Base-by-base conservation (phyloP, 148 eudicot species). In the Diospyros kaki region DNA sequence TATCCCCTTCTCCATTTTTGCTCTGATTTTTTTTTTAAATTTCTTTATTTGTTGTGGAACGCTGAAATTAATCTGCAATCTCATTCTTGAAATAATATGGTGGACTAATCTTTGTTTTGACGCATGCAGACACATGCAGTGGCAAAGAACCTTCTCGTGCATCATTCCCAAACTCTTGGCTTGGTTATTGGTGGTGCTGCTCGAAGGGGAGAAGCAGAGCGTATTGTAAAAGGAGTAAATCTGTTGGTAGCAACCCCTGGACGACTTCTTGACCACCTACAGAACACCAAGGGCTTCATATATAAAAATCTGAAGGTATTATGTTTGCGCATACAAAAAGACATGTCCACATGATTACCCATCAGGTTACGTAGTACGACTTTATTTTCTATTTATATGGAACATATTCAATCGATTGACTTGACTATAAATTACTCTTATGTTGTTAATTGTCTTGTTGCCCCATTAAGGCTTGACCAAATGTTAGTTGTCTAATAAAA, bases 181-280 rank as follows among this genome's bases (percentile, higher is more conserved):
- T 75, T 92, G 87, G 92, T 89, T 39, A 92, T 92, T 78, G 98
- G 98, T 76, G 98, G 98, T 81, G 77, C 89, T 51, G 83, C 86
- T 58, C 83, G 93, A 61, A 87, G 88, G 79, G 84, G 76, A 62
- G 98, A 94, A 78, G 96, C 96, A 53, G 97, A 92, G 77, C 89
- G 97, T 3, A 82, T 94, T 69, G 92, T 76, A 12, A 92, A 86
- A 78, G 98, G 98, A 66, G 93, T 85, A 38, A 94, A 94, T 86
- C 76, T 94, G 17, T 73, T 94, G 69, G 89, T 94, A 15, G 98
- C 89, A 58, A 94, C 98, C 42, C 98, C 98, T 67, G 98, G 97
- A 48, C 87, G 98, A 42, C 93, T 94, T 83, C 93, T 92, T 82
- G 97, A 94, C 77, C 98, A 92, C 83, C 93, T 94, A 56, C 89